Base-by-base conservation (phyloP, 371 early-diverging fungal species). In the Entomophthora muscae region DNA sequence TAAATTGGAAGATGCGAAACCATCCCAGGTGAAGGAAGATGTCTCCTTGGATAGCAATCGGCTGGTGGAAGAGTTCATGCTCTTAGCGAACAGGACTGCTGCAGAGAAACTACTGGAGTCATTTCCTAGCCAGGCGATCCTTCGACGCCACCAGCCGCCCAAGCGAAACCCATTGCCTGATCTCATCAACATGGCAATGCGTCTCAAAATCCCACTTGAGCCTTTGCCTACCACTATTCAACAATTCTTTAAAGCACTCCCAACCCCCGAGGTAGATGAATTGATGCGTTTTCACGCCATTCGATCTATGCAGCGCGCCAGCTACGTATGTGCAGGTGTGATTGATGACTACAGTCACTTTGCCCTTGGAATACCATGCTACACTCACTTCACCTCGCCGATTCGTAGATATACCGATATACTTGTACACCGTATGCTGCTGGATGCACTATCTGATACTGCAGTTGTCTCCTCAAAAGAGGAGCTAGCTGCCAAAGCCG, bases 31-130 rank as follows among this genome's bases (percentile, higher is more conserved):
- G 2, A 90, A 90, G 69, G 73, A 89, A 81, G 90, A 93, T 75
- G 90, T 90, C 66, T 73, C 91, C 42, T 88, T 90, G 73, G 97
- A 95, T 63, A 90, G 98, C 0, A 96, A 98, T 69, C 86, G 86
- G 0, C 76, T 99, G 10, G 93, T 99, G 28, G 99, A 99, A 74
- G 99, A 99, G 74, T 97, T 99, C 72, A 99, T 99, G 99, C 77
- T 99, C 57, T 76, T 98, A 24, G 99, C 99, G 52, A 99, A 99
- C 71, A 92, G 93, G 64, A 86, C 88, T 56, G 99, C 99, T 0
- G 99, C 99, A 0, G 73, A 84, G 67, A 89, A 90, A 69, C 93
- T 99, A 31, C 79, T 78, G 66, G 71, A 79, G 52, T 72, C 81
- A 60, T 93, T 88, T 73, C 95, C 95, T 0, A 89, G 90, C 23